These are phyloP conservation scores for Echinochloa phyllopogon DNA, from an alignment of 176 grass and related monocot species.

Conservation along the genomic window DNA sequence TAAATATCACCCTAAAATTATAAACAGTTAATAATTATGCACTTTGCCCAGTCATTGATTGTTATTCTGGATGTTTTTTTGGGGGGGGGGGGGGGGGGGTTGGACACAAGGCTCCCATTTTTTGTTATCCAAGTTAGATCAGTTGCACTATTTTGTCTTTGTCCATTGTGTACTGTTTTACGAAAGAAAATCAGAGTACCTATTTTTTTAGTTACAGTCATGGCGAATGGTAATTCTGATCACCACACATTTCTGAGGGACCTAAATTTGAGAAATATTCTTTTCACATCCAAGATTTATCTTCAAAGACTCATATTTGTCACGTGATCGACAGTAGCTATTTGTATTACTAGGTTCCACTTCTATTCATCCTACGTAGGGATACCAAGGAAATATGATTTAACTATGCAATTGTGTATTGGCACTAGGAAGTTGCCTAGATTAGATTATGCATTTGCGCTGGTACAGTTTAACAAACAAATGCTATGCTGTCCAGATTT, in stretches of 20 bases:
- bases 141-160: not conserved
- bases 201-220: not conserved
- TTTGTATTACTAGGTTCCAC: not conserved
- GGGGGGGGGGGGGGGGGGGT: no score
- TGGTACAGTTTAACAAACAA: not conserved
- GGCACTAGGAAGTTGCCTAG: not conserved
- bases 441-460: not conserved
- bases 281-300: conserved; percentile 1
- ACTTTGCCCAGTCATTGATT: conserved; percentile 3
- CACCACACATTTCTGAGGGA: not conserved
- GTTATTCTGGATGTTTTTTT: not conserved
- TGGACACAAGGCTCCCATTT: not conserved
- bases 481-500: conserved; percentile 3
- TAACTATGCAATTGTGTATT: not conserved
- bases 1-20: not conserved
- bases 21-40: not conserved
- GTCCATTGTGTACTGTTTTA: not conserved
- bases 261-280: not conserved
- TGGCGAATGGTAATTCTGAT: not conserved
- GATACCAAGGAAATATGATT: not conserved
- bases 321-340: conserved; percentile 19
- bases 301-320: conserved; percentile 2
- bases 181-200: not conserved
- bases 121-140: conserved; percentile 8
- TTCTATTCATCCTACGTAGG: not conserved